These are phyloP conservation scores for Agaricus subrufescens DNA, from an alignment of 768 basidiomycete species.

Conservation along the genomic window DNA sequence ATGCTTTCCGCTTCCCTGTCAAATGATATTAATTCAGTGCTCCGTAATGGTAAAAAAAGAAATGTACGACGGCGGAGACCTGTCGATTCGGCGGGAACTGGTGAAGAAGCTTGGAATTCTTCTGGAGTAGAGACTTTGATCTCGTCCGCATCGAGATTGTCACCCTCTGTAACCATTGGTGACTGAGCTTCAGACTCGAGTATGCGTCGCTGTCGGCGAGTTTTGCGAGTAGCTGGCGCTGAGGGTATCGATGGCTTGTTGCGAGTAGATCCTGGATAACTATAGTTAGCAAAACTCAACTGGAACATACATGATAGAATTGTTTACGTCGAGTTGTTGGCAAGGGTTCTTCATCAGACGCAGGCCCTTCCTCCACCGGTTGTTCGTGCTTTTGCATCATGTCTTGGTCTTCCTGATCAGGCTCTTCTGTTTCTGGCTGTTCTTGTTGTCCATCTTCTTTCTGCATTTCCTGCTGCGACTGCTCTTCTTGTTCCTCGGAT, in stretches of 20 bases:
- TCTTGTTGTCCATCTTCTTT: slow-evolving; percentile 11
- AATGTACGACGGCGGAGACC: slow-evolving; percentile 25
- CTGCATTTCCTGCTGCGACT: not conserved
- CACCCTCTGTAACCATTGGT: slow-evolving; percentile 18
- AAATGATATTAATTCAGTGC: not conserved
- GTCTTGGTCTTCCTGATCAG: slow-evolving; percentile 8
- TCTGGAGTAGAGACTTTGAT: slow-evolving; percentile 26
- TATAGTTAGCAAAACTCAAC: not conserved
- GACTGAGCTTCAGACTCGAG: slow-evolving; percentile 22
- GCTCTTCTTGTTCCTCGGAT: slow-evolving; percentile 11
- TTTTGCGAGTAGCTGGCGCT: slow-evolving; percentile 22
- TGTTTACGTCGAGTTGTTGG: slow-evolving; percentile 30
- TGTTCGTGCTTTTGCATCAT: not conserved
- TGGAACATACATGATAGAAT: not conserved
- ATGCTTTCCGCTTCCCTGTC: slow-evolving; percentile 64
- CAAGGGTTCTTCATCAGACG: slow-evolving; percentile 29
- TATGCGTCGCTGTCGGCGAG: slow-evolving; percentile 24
- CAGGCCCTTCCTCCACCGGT: slow-evolving; percentile 10
- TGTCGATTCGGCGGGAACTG: slow-evolving; percentile 17
- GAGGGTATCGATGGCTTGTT: slow-evolving; percentile 32
- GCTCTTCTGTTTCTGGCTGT: not conserved
- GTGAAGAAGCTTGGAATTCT: slow-evolving; percentile 26
- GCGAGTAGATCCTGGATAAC: slow-evolving; percentile 31
- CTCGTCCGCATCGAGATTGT: slow-evolving; percentile 21
- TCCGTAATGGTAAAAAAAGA: slow-evolving; percentile 4